Base-by-base conservation (phyloP, 345 rosid species). In the Moringa oleifera region DNA sequence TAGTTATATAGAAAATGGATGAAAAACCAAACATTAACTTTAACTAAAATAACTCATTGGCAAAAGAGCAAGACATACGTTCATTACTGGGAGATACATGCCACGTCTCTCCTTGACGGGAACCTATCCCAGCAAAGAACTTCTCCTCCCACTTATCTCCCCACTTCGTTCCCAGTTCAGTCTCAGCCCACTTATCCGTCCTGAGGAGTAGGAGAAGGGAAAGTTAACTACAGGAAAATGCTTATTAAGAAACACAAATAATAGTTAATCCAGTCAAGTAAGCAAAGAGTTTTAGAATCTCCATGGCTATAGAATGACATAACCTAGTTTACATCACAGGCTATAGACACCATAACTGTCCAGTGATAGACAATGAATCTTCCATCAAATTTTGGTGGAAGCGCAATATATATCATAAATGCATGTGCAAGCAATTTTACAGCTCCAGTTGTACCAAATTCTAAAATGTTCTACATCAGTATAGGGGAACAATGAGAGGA, bases 101-200 rank as follows among this genome's bases (percentile, higher is more conserved):
- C 99, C 99, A 94, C 1, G 97, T 94, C 83, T 94, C 99, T 71
- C 99, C 99, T 65, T 94, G 99, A 22, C 99, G 97, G 19, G 96
- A 79, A 72, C 99, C 99, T 63, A 93, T 88, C 36, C 96, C 96
- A 61, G 90, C 73, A 74, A 94, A 94, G 79, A 94, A 94, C 70
- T 82, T 94, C 51, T 94, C 99, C 73, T 94, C 99, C 99, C 99
- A 94, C 82, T 94, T 94, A 85, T 94, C 99, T 74, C 99, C 99
- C 99, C 99, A 94, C 80, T 90, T 94, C 64, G 97, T 94, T 65
- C 95, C 97, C 62, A 94, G 66, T 68, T 94, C 95, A 25, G 99
- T 94, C 84, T 94, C 99, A 11, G 99, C 99, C 99, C 99, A 94
- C 81, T 94, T 94, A 79, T 94, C 99, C 55, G 99, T 94, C 99